Conservation (phyloP, 2,329 filamentous ascomycete genomes). For the Monosporascus ibericus region DNA sequence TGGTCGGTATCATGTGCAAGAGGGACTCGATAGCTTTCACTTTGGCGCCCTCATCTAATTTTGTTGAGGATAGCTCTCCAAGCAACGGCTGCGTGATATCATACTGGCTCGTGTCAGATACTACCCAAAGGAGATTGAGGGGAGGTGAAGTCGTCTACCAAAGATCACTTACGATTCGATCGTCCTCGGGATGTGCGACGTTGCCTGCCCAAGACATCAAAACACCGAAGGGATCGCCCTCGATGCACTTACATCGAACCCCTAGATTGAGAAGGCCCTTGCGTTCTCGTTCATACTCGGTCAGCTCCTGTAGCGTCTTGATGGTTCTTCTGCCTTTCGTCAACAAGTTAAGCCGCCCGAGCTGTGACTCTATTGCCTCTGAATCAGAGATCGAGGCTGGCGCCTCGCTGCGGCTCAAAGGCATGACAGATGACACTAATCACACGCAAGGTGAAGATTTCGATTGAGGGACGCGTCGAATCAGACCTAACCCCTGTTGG, state of each 20-base stretch:
- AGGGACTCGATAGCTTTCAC: too few relatives aligned
- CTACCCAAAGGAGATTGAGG: too few relatives aligned
- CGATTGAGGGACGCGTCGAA: too few relatives aligned
- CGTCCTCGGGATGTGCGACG: neutral
- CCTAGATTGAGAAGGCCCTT: neutral
- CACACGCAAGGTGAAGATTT: too few relatives aligned
- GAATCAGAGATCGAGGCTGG: neutral
- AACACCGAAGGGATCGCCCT: neutral
- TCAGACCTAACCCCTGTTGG: too few relatives aligned
- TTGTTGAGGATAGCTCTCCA: too few relatives aligned
- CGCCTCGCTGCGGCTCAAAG: neutral
- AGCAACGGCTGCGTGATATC: too few relatives aligned
- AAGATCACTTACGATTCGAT: neutral
- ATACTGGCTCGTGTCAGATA: too few relatives aligned
- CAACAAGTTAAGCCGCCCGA: neutral
- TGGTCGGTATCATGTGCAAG: too few relatives aligned
- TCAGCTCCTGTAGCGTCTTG: neutral
- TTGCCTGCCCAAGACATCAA: neutral
- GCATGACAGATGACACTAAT: neutral
- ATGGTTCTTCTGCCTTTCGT: neutral
- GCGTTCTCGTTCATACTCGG: neutral
- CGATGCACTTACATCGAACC: neutral
- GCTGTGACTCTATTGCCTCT: neutral
- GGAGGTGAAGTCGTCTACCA: neutral
- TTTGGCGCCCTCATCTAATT: too few relatives aligned